A percentile compares a stretch with the other conserved stretches of the same genome.
Evolutionary conservation across 2,329 filamentous ascomycete genomes (phyloP).

Genomic region (Neurospora crassa): DNA sequence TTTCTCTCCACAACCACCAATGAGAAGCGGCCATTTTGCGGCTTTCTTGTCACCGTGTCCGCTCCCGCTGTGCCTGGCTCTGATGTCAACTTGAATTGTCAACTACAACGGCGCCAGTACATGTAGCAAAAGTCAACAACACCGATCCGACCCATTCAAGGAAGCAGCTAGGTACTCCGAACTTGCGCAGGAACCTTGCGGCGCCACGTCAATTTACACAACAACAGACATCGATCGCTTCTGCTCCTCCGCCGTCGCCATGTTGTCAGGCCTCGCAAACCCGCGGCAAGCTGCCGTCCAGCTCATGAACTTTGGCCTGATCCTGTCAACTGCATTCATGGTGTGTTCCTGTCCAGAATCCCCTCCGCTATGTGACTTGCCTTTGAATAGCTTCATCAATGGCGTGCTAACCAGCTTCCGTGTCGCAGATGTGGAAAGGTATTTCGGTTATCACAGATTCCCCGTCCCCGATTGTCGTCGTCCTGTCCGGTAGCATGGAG

Average conservation of each 20-base stretch:
- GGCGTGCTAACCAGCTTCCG: slow-evolving; percentile 11
- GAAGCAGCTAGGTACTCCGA: not conserved
- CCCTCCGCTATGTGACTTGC: not conserved
- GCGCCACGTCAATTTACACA: not conserved
- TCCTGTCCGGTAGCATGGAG: slow-evolving; percentile 79
- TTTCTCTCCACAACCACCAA: slow-evolving; percentile 6
- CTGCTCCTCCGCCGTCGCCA: slow-evolving; percentile 24
- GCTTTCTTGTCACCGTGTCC: slow-evolving; percentile 15
- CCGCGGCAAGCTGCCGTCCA: slow-evolving; percentile 74
- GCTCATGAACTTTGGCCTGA: slow-evolving; percentile 82
- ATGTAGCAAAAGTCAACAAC: not conserved
- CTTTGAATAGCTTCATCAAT: not conserved
- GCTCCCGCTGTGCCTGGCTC: not conserved
- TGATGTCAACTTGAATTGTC: not conserved
- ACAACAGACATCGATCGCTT: not conserved
- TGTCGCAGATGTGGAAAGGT: slow-evolving; percentile 67
- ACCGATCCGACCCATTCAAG: not conserved
- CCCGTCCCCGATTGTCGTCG: slow-evolving; percentile 69
- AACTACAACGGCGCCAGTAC: not conserved
- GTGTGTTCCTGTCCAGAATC: slow-evolving; percentile 27
- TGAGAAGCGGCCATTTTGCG: slow-evolving; percentile 12
- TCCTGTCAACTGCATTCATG: slow-evolving; percentile 89
- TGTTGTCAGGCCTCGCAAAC: slow-evolving; percentile 62
- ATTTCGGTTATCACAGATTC: slow-evolving; percentile 71
- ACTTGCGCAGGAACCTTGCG: not conserved